phyloP scores from a whole-genome alignment of 768 basidiomycete species.

The Podaxis rugospora region DNA sequence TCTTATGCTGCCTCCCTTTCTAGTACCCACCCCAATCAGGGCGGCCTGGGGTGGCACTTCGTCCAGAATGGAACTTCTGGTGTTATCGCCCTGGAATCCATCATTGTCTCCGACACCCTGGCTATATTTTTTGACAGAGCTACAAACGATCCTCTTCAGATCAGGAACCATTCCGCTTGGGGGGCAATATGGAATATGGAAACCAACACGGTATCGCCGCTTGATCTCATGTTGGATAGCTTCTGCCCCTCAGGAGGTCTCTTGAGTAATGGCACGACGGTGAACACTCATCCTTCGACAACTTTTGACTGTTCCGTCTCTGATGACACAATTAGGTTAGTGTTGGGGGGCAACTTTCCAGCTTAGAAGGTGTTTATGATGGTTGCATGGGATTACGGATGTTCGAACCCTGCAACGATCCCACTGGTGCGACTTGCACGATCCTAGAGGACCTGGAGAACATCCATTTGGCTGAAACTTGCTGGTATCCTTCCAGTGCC shows the following conservation, averaged over 20 bases:
- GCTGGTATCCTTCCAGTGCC: conserved; percentile 39
- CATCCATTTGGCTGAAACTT: conserved; percentile 29
- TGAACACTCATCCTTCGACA: conserved; percentile 13
- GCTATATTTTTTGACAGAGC: conserved; percentile 26
- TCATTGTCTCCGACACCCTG: conserved; percentile 24
- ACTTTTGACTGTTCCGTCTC: background rate
- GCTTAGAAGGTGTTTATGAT: conserved; percentile 22
- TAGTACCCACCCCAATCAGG: background rate
- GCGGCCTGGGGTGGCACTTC: conserved; percentile 19
- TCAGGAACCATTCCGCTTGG: conserved; percentile 42
- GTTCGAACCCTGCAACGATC: conserved; percentile 33
- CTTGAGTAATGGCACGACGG: conserved; percentile 37
- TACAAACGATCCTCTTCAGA: conserved; percentile 34
- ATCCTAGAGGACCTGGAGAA: conserved; percentile 30
- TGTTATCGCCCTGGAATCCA: conserved; percentile 24
- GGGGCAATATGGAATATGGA: conserved; percentile 39
- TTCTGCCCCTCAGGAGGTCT: conserved; percentile 41
- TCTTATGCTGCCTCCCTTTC: background rate
- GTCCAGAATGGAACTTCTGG: conserved; percentile 25
- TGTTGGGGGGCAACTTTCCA: conserved; percentile 26
- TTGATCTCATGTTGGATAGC: conserved; percentile 30
- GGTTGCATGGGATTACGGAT: conserved; percentile 33
- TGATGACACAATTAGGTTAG: conserved; percentile 18
- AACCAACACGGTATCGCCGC: conserved; percentile 30
- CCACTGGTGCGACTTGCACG: conserved; percentile 24